phyloP scores from a whole-genome alignment of 2,329 filamentous ascomycete species.

The Colletotrichum eremochloae region DNA sequence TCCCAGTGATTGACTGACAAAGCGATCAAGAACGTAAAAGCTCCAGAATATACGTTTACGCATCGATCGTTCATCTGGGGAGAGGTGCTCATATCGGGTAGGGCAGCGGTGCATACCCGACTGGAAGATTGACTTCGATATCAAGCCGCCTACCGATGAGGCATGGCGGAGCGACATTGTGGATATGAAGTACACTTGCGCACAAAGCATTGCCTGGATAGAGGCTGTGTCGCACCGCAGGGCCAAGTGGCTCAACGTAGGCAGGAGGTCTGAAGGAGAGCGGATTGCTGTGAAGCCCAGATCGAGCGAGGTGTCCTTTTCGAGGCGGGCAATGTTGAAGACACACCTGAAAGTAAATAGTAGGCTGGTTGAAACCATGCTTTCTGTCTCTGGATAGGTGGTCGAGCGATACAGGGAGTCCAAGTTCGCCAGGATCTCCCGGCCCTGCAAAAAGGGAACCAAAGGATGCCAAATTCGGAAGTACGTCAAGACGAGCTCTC shows the following conservation, averaged over 20 bases:
- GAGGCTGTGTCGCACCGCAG: slow-evolving; percentile 59
- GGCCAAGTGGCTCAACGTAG: slow-evolving; percentile 53
- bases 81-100: slow-evolving; percentile 61
- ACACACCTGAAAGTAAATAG: slow-evolving; percentile 62
- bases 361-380: slow-evolving; percentile 45
- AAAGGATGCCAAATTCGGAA: slow-evolving; percentile 66
- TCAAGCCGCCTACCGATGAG: slow-evolving; percentile 61
- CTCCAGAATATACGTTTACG: slow-evolving; percentile 58
- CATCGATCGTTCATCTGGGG: slow-evolving; percentile 49
- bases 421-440: slow-evolving; percentile 60
- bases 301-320: slow-evolving; percentile 48
- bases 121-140: slow-evolving; percentile 62
- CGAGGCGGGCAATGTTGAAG: slow-evolving; percentile 60
- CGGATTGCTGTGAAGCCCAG: slow-evolving; percentile 22
- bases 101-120: slow-evolving; percentile 66
- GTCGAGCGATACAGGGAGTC: slow-evolving; percentile 45
- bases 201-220: slow-evolving; percentile 62
- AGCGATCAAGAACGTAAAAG: slow-evolving; percentile 54
- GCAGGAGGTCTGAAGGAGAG: slow-evolving; percentile 46
- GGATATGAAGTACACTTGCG: slow-evolving; percentile 62
- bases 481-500: slow-evolving; percentile 60
- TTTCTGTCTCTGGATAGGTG: neutral
- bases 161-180: slow-evolving; percentile 63
- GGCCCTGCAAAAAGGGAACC: slow-evolving; percentile 65
- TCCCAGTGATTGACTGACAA: slow-evolving; percentile 53